Conservation (phyloP, 208 protist species). For the Wallacemonas sp. region DNA sequence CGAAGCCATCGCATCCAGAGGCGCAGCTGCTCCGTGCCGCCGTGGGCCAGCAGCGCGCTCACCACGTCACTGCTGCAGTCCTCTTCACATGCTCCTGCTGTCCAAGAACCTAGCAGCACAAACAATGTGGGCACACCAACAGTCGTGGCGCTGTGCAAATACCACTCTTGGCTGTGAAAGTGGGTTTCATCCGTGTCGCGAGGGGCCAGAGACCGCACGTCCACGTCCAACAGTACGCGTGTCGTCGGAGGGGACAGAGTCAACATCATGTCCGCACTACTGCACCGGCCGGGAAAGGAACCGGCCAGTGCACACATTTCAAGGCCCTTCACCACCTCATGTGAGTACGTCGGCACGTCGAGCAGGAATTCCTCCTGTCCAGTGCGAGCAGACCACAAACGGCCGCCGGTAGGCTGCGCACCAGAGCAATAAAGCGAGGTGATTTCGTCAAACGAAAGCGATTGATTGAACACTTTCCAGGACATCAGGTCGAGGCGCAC, state of each 20-base stretch:
- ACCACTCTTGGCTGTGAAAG: constrained; percentile 6
- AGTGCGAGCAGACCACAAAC: constrained; percentile 21
- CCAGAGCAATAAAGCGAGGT: constrained; percentile 40
- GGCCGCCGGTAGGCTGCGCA: constrained; percentile 12
- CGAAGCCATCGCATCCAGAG: constrained; percentile 36
- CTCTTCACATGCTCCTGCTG: background rate
- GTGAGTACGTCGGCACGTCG: constrained; percentile 14
- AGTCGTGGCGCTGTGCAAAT: background rate
- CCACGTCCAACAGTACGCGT: background rate
- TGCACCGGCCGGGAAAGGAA: background rate
- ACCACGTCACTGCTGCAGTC: constrained; percentile 20
- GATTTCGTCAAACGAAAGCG: constrained; percentile 24
- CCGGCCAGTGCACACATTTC: constrained; percentile 20
- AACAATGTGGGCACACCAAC: constrained; percentile 11
- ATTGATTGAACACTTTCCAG: constrained; percentile 47
- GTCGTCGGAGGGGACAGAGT: background rate
- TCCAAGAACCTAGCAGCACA: constrained; percentile 32
- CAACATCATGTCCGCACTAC: background rate
- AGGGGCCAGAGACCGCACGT: background rate
- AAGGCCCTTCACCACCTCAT: constrained; percentile 26
- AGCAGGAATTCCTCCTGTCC: constrained; percentile 30
- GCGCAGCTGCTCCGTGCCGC: constrained; percentile 51
- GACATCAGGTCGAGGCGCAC: constrained; percentile 31
- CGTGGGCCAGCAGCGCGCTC: constrained; percentile 44
- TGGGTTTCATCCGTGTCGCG: background rate